Base-by-base conservation (phyloP, 176 grass and related monocot species). In the Rhynchospora tenuis region DNA sequence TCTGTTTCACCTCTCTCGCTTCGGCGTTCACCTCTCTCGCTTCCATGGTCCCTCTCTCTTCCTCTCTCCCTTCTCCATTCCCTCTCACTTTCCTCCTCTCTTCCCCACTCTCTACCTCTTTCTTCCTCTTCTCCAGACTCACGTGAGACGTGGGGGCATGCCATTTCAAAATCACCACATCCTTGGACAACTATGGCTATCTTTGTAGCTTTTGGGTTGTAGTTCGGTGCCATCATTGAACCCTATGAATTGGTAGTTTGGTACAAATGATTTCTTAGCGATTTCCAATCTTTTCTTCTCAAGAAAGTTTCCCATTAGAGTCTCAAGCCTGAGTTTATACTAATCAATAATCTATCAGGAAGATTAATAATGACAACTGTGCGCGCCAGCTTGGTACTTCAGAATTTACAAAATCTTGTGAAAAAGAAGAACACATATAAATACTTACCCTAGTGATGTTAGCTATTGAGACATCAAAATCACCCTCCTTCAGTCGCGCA, bases 181-280 rank as follows among this genome's bases (percentile, higher is more conserved):
- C 94, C 91, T 51, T 87, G 10, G 44, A 90, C 28, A 23, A 94
- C 89, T 19, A 92, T 31, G 57, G 74, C 76, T 52, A 94, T 75
- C 78, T 92, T 90, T 70, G 84, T 86, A 13, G 88, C 66, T 12
- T 64, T 84, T 7, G 88, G 85, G 85, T 48, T 88, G 85, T 94
- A 97, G 45, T 59, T 82, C 33, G 85, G 94, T 46, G 88, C 88
- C 77, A 92, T 88, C 92, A 94, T 97, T 50, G 90, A 94, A 31
- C 88, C 89, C 94, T 97, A 73, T 3, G 80, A 51, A 24, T 23
- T 33, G 22, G 14, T 42, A 82, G 43, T 19, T 23, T 33, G 22
- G 14, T 42, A 82, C 46, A 54, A 4, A 74, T 2, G 15, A 42
- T 19, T 72, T 24, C 75, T 76, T 19, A 14, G 2, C 74, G 57